Percentiles rank a stretch among this genome's conserved stretches.
Evolutionary conservation across 2,329 filamentous ascomycete genomes (phyloP).

Genomic region (Cladosporium sp.): DNA sequence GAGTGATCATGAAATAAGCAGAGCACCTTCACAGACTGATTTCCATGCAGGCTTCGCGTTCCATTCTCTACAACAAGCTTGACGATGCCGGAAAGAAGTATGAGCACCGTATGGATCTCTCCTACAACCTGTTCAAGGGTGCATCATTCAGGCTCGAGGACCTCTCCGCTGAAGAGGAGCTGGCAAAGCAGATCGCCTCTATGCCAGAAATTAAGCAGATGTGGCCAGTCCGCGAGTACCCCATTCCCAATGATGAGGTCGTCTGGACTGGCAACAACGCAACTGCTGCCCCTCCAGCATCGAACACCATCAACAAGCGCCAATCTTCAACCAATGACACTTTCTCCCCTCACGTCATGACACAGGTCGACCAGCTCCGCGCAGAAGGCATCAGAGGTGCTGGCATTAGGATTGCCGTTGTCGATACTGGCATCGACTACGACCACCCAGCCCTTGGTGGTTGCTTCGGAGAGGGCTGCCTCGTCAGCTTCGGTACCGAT

Average conservation of each 20-base stretch:
- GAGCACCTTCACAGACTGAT: neutral
- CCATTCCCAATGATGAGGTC: slow-evolving; percentile 17
- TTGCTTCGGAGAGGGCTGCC: slow-evolving; percentile 57
- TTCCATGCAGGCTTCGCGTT: neutral
- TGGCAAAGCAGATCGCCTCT: slow-evolving; percentile 18
- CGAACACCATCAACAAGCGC: slow-evolving; percentile 15
- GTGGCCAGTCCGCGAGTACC: slow-evolving; percentile 22
- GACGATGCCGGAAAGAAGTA: slow-evolving; percentile 15
- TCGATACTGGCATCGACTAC: slow-evolving; percentile 54
- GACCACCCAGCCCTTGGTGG: slow-evolving; percentile 60
- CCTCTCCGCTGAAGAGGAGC: slow-evolving; percentile 17
- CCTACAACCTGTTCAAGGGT: slow-evolving; percentile 20
- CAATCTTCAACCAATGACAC: slow-evolving; percentile 18
- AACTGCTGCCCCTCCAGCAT: slow-evolving; percentile 8
- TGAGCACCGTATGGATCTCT: slow-evolving; percentile 19
- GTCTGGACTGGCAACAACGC: slow-evolving; percentile 17
- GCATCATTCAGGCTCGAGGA: slow-evolving; percentile 21
- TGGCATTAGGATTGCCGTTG: slow-evolving; percentile 42
- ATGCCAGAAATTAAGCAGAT: slow-evolving; percentile 21
- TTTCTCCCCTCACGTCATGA: slow-evolving; percentile 33
- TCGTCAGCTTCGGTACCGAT: slow-evolving; percentile 56
- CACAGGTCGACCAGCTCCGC: slow-evolving; percentile 36
- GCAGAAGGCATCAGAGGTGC: slow-evolving; percentile 44
- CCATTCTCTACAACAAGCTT: slow-evolving; percentile 13
- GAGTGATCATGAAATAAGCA: neutral